Conservation (phyloP, 495 filamentous ascomycete species). For the Daldinia vernicosa region DNA sequence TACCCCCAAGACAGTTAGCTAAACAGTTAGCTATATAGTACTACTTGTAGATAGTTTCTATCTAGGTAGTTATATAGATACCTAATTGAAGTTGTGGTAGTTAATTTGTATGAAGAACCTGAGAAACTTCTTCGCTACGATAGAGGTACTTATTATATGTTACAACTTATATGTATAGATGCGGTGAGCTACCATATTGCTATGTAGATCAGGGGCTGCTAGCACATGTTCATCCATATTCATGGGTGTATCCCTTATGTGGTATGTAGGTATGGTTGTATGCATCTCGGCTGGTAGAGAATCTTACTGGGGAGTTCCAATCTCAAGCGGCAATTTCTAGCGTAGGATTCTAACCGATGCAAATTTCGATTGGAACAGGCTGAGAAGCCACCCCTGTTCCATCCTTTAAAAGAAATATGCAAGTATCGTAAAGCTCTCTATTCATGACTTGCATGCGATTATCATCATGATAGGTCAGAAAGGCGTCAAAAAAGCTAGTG, state of each 20-base stretch:
- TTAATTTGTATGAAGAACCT: neutral
- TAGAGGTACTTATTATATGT: too few relatives aligned
- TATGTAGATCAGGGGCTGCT: slow-evolving; percentile 2
- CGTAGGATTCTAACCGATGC: slow-evolving; percentile 33
- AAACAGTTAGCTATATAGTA: too few relatives aligned
- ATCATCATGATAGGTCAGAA: neutral
- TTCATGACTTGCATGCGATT: neutral
- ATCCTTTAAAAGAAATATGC: slow-evolving; percentile 17
- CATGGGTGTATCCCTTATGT: neutral
- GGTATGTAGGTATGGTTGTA: neutral
- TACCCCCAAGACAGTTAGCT: neutral
- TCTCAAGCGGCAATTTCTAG: slow-evolving; percentile 29
- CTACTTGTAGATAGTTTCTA: neutral
- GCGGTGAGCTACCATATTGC: neutral
- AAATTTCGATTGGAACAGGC: slow-evolving; percentile 29
- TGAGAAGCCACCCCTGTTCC: slow-evolving; percentile 7
- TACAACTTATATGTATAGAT: neutral
- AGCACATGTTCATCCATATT: neutral
- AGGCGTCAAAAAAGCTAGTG: too few relatives aligned
- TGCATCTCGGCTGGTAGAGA: slow-evolving; percentile 19
- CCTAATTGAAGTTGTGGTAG: neutral
- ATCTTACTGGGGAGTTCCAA: slow-evolving; percentile 6
- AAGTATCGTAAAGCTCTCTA: neutral
- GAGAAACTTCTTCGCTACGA: neutral
- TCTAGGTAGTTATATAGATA: neutral